Evolutionary conservation across 1,139 yeast genomes (phyloP).

Genomic region (Suzukiozyma palmioleophila): DNA sequence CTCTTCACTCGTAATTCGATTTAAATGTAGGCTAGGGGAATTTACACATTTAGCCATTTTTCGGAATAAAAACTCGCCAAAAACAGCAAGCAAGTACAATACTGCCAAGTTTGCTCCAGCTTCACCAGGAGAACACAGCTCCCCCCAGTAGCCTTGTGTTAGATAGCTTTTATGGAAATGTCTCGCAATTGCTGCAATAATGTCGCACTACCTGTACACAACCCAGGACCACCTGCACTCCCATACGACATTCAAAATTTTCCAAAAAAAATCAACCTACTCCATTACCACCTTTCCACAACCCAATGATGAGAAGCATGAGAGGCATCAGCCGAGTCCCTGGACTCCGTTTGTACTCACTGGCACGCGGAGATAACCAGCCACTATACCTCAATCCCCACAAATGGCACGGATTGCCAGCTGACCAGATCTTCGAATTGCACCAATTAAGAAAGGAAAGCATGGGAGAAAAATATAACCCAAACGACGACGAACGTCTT

Average conservation of each 20-base stretch:
- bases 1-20: too few relatives aligned
- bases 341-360: constrained; percentile 12
- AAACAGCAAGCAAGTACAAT: too few relatives aligned
- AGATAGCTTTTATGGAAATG: not conserved
- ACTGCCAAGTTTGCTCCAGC: too few relatives aligned
- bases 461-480: constrained; percentile 55
- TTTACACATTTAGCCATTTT: too few relatives aligned
- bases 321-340: constrained; percentile 3
- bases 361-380: constrained; percentile 5
- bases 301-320: constrained; percentile 1
- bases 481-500: constrained; percentile 45
- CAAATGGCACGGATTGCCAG: constrained; percentile 65
- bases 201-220: not conserved
- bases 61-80: too few relatives aligned
- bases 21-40: too few relatives aligned
- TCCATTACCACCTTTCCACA: too few relatives aligned
- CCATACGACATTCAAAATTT: too few relatives aligned
- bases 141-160: too few relatives aligned
- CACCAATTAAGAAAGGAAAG: constrained; percentile 54
- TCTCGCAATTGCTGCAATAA: not conserved
- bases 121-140: too few relatives aligned
- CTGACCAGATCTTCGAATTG: constrained; percentile 56
- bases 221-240: too few relatives aligned
- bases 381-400: constrained; percentile 53
- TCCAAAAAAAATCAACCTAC: too few relatives aligned